These are phyloP conservation scores for Diplotaxis tenuifolia DNA, from an alignment of 345 rosid genomes.

Conservation along the genomic window DNA sequence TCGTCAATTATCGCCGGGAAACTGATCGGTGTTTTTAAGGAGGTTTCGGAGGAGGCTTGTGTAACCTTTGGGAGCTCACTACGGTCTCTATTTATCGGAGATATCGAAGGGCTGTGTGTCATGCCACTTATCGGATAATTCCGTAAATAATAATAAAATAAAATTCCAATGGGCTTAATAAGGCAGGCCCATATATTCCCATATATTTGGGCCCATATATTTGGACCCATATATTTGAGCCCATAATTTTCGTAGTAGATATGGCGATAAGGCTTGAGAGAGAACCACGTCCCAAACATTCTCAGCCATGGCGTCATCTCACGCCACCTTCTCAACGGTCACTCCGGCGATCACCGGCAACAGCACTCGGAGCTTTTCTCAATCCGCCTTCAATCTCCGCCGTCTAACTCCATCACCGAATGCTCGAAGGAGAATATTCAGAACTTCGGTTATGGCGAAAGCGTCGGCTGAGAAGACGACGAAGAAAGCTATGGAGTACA, in stretches of 20 bases:
- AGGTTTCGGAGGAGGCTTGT: not conserved
- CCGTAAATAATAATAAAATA: too few relatives aligned
- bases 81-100: not conserved
- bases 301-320: slow-evolving; percentile 39
- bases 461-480: slow-evolving; percentile 37
- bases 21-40: not conserved
- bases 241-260: not conserved
- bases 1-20: not conserved
- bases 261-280: slow-evolving; percentile 22
- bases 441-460: slow-evolving; percentile 36
- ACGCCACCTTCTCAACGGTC: slow-evolving; percentile 27
- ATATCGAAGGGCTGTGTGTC: not conserved
- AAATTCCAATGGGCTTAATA: too few relatives aligned
- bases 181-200: too few relatives aligned
- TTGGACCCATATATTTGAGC: not conserved
- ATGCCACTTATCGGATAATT: not conserved
- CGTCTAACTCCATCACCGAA: not conserved
- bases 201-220: too few relatives aligned
- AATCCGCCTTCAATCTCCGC: slow-evolving; percentile 1
- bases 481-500: slow-evolving; percentile 57
- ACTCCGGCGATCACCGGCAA: slow-evolving; percentile 17
- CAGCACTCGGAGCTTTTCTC: not conserved
- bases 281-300: slow-evolving; percentile 4
- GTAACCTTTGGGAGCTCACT: not conserved
- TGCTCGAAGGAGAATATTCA: slow-evolving; percentile 26